Percentiles rank a stretch among this genome's conserved stretches.
phyloP scores from a whole-genome alignment of 345 rosid species.

The Eucalyptus fibrosa region DNA sequence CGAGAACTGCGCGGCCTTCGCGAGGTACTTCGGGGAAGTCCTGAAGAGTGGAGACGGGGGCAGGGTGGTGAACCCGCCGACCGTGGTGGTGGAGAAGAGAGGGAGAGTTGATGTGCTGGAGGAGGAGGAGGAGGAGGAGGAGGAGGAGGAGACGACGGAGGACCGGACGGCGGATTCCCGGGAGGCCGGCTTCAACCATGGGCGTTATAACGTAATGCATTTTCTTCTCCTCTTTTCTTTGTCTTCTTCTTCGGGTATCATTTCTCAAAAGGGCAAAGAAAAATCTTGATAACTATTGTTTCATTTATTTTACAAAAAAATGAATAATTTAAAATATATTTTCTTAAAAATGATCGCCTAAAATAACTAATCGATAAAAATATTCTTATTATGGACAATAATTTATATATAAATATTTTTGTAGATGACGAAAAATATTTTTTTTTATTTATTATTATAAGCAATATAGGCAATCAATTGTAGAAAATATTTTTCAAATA shows the following conservation, averaged over 20 bases:
- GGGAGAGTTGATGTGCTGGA: neutral
- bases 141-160: neutral
- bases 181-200: constrained; percentile 12
- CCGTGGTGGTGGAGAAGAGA: constrained; percentile 5
- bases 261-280: neutral
- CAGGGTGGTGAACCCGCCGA: constrained; percentile 10
- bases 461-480: rapidly evolving
- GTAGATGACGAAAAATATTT: neutral
- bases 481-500: neutral
- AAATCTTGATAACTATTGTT: neutral
- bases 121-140: neutral
- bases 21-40: constrained; percentile 23
- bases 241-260: neutral
- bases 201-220: constrained; percentile 46
- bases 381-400: rapidly evolving
- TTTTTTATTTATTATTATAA: rapidly evolving
- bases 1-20: constrained; percentile 43
- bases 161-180: constrained; percentile 1
- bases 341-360: rapidly evolving
- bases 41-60: constrained; percentile 7
- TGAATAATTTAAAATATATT: no score
- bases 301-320: rapidly evolving
- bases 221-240: neutral
- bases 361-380: no score
- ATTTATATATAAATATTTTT: no score